Percentiles rank a stretch among this genome's conserved stretches.
Evolutionary conservation across 2,329 filamentous ascomycete species (phyloP).

Genomic region (Claviceps monticola): DNA sequence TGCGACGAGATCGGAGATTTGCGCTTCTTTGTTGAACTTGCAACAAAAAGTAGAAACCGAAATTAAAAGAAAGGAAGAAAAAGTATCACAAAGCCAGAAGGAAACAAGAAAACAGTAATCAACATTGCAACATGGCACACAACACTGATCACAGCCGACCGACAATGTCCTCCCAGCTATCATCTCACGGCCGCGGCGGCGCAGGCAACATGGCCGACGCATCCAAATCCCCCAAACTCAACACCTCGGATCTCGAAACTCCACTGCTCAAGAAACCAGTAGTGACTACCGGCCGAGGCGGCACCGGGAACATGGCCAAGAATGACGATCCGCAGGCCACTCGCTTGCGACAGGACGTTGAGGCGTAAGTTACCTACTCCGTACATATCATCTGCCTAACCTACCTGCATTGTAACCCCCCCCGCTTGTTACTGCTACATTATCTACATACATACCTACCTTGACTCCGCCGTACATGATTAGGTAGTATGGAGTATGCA

Average conservation of each 20-base stretch:
- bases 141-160: background rate
- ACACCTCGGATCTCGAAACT: slow-evolving; percentile 57
- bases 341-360: slow-evolving; percentile 71
- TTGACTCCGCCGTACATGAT: no score
- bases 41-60: no score
- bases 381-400: no score
- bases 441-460: no score
- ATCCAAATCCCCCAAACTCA: slow-evolving; percentile 35
- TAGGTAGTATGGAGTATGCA: no score
- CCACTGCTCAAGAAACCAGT: slow-evolving; percentile 71
- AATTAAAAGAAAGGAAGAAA: no score
- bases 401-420: background rate
- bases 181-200: slow-evolving; percentile 64
- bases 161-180: slow-evolving; percentile 21
- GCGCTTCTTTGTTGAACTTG: no score
- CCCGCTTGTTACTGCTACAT: background rate
- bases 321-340: slow-evolving; percentile 61
- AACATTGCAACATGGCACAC: background rate
- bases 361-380: slow-evolving; percentile 36
- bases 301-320: slow-evolving; percentile 73
- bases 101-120: background rate
- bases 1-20: no score
- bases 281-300: slow-evolving; percentile 82
- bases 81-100: background rate
- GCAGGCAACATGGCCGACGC: slow-evolving; percentile 58